Conservation (phyloP, 345 rosid genomes). For the Camelina laxa region DNA sequence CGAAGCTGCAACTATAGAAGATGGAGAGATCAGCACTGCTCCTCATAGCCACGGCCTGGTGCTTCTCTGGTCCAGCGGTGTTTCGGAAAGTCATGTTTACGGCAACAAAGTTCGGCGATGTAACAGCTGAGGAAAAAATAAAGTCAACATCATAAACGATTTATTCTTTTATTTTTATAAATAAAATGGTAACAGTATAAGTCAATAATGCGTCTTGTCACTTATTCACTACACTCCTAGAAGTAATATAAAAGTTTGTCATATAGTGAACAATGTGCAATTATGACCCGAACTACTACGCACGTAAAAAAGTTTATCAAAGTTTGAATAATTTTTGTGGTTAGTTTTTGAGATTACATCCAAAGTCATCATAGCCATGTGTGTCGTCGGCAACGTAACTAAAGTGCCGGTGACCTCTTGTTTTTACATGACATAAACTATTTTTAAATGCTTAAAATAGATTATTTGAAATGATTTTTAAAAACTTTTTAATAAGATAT, state of each 20-base stretch:
- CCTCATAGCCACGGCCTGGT: constrained; percentile 85
- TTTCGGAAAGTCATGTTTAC: constrained; percentile 81
- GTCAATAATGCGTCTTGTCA: constrained; percentile 40
- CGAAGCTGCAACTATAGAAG: constrained; percentile 86
- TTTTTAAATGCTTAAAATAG: not conserved
- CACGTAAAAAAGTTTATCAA: constrained; percentile 14
- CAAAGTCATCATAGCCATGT: constrained; percentile 1
- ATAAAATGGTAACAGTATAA: not conserved
- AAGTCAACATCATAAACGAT: not conserved
- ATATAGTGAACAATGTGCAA: constrained; percentile 35
- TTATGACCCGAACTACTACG: constrained; percentile 26
- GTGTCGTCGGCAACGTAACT: constrained; percentile 3
- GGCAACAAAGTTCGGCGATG: constrained; percentile 76
- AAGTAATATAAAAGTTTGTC: constrained; percentile 40
- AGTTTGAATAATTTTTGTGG: not conserved
- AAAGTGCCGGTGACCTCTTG: not conserved
- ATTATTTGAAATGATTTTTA: too few relatives aligned
- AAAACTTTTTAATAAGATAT: not conserved
- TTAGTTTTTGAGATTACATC: not conserved
- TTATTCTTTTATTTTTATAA: not conserved
- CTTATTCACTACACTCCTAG: constrained; percentile 38
- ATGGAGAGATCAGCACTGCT: constrained; percentile 76
- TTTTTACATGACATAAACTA: not conserved
- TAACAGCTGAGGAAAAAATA: constrained; percentile 59
- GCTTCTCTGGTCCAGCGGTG: constrained; percentile 85